A percentile compares a stretch with the other conserved stretches of the same genome.
Conservation (phyloP, 2,329 filamentous ascomycete genomes). For the Alternaria tenuissima region DNA sequence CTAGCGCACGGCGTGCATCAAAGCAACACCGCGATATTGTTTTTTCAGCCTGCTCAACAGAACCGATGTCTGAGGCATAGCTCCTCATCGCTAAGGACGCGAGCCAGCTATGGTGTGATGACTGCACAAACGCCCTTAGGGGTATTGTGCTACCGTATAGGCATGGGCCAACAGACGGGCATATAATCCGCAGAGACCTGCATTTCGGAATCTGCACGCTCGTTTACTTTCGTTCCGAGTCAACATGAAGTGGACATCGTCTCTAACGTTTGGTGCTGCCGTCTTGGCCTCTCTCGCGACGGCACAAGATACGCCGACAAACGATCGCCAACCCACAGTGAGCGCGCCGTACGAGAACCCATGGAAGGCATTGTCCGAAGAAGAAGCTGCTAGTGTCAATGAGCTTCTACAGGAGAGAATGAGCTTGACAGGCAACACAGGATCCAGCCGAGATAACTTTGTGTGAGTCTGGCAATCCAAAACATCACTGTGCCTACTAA, state of each 20-base stretch:
- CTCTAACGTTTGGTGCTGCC: constrained; percentile 8
- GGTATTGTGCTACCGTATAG: background rate
- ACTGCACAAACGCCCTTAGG: background rate
- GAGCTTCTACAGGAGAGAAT: constrained; percentile 15
- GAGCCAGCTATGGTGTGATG: background rate
- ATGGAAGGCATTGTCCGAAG: constrained; percentile 21
- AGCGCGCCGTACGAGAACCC: constrained; percentile 20
- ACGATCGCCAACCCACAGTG: constrained; percentile 14
- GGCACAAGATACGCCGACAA: constrained; percentile 10
- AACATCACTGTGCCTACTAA: constrained; percentile 2
- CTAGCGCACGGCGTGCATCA: background rate
- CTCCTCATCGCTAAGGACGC: background rate
- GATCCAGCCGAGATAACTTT: constrained; percentile 22
- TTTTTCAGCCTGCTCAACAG: constrained; percentile 1
- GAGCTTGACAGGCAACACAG: constrained; percentile 18
- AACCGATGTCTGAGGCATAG: background rate
- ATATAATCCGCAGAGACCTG: constrained; percentile 8
- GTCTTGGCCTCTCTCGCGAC: constrained; percentile 6
- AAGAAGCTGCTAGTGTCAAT: constrained; percentile 20
- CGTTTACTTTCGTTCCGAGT: background rate
- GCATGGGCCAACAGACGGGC: background rate
- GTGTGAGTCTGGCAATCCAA: constrained; percentile 12
- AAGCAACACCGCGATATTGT: constrained; percentile 1
- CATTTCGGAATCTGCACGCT: background rate
- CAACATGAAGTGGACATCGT: constrained; percentile 10